Base-by-base conservation (phyloP, 352 stramenopile species). In the Pythium myriotylum region DNA sequence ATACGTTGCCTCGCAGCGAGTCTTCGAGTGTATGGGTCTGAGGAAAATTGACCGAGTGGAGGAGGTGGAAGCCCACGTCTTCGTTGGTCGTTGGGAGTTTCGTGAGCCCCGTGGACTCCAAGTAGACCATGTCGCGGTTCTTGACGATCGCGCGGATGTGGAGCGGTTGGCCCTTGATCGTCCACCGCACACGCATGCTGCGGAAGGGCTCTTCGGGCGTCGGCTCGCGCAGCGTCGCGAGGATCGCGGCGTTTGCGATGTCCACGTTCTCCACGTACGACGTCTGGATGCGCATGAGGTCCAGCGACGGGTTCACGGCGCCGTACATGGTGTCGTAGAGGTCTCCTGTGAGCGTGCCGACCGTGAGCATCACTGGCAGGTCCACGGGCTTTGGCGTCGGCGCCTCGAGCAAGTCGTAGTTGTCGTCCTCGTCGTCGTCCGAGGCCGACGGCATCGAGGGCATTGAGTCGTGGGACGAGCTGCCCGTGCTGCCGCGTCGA, bases 31-130 rank as follows among this genome's bases (percentile, higher is more conserved):
- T 56, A 2, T 55, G 58, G 14, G 78, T 77, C 43, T 85, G 63
- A 6, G 72, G 70, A 52, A 91, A 84, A 17, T 78, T 58, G 22
- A 91, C 72, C 29, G 77, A 88, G 67, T 89, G 81, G 14, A 84
- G 52, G 20, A 91, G 54, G 16, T 89, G 81, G 58, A 78, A 91
- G n/a, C 79, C 79, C 40, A 91, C 59, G 26, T 65, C 45, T 37
- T 89, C 77, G 24, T 75, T 75, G 4, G 61, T 77, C 19, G 67
- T 55, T 16, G 64, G 62, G 14, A 83, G 67, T 0, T 56, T 60
- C 1, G 62, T 60, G 39, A 84, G 73, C 0, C 81, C 81, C 2
- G 68, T 84, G 5, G 76, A 77, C 57, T 90, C 76, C 46, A 90
- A 58, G 49, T 77, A 86, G 45, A 86, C 81, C 42, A 78, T 76